A percentile compares a stretch with the other conserved stretches of the same genome.
Conservation (phyloP, 495 filamentous ascomycete species). For the Thermothielavioides terrestris region DNA sequence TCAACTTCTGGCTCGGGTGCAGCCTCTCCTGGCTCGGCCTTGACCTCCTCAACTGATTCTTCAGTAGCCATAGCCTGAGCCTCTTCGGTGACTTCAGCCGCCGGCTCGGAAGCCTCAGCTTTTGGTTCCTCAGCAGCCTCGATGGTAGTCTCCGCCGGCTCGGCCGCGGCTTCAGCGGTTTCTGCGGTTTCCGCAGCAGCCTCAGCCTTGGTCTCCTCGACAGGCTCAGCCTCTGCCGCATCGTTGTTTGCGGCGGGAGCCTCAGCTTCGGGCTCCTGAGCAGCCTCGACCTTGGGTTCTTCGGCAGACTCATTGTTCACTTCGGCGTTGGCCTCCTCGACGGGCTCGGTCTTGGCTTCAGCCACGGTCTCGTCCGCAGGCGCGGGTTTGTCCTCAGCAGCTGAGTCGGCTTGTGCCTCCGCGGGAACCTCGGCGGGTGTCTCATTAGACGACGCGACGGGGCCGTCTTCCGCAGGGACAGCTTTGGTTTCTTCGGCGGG, state of each 20-base stretch:
- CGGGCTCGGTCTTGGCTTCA: background rate
- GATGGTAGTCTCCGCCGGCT: background rate
- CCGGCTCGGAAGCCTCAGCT: constrained; percentile 1
- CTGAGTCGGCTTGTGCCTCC: too few species aligned
- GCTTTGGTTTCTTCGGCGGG: too few species aligned
- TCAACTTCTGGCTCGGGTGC: background rate
- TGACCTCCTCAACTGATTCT: too few species aligned
- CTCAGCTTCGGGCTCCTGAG: constrained; percentile 6
- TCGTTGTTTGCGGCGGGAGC: too few species aligned
- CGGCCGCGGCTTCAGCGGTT: background rate
- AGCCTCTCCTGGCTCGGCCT: background rate
- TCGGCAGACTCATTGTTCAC: too few species aligned
- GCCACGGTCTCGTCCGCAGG: background rate
- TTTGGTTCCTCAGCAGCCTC: constrained; percentile 8
- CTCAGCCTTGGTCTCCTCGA: constrained; percentile 4
- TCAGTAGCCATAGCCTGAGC: too few species aligned
- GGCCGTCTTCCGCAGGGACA: too few species aligned
- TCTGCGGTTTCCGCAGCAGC: constrained; percentile 2
- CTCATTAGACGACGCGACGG: too few species aligned
- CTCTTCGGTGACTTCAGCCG: constrained; percentile 2
- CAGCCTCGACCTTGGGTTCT: background rate
- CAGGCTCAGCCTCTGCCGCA: constrained; percentile 2
- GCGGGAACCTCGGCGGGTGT: too few species aligned
- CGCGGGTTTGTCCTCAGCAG: too few species aligned
- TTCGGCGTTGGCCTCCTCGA: background rate